phyloP scores from a whole-genome alignment of 345 rosid genomes.

The Excoecaria agallocha region DNA sequence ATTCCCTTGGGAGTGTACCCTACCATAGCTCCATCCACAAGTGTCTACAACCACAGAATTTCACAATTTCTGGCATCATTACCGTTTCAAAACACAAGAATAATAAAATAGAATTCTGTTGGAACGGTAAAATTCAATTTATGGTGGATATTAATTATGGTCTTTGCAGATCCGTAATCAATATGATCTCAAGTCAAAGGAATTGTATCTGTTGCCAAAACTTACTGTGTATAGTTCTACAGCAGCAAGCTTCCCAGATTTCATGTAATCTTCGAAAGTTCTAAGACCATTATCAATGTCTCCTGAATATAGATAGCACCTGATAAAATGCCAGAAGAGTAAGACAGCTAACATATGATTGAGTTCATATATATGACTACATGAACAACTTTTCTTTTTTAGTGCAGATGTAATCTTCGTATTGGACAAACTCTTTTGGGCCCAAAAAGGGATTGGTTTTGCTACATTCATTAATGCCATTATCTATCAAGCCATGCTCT shows the following conservation, averaged over 20 bases:
- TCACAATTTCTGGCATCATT: not conserved
- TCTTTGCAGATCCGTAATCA: not conserved
- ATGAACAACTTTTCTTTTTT: not conserved
- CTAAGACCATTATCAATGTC: constrained; percentile 67
- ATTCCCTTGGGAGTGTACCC: constrained; percentile 81
- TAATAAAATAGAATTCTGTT: not conserved
- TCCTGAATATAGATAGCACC: constrained; percentile 78
- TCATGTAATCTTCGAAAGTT: constrained; percentile 58
- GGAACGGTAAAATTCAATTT: not conserved
- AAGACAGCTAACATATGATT: not conserved
- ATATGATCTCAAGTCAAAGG: not conserved
- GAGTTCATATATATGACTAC: not conserved
- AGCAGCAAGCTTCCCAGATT: constrained; percentile 42
- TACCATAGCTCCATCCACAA: constrained; percentile 83
- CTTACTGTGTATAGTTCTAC: constrained; percentile 72
- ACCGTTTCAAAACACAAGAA: not conserved
- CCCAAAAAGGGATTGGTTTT: not conserved
- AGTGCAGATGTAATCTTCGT: not conserved
- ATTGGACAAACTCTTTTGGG: not conserved
- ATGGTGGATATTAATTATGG: no score
- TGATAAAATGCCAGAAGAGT: constrained; percentile 18
- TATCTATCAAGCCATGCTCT: not conserved
- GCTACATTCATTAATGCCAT: not conserved
- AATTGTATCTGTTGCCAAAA: not conserved
- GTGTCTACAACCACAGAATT: constrained; percentile 51